Percentiles rank a stretch among this genome's conserved stretches.
phyloP scores from a whole-genome alignment of 2,329 filamentous ascomycete species.

The Aspergillus unguis region DNA sequence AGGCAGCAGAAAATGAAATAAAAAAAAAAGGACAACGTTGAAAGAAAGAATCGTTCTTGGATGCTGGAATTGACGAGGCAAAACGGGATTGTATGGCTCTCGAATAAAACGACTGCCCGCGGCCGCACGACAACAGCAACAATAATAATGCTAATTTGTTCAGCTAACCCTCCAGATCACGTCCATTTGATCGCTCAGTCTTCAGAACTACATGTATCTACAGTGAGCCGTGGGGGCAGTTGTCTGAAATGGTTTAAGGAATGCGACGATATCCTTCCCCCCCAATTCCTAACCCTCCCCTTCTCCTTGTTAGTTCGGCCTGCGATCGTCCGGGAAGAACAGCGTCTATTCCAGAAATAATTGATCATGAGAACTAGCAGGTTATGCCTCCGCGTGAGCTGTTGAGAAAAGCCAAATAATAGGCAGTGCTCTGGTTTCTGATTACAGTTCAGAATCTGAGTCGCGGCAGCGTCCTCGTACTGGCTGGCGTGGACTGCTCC shows the following conservation, averaged over 20 bases:
- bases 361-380: not conserved
- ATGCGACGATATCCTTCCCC: conserved; percentile 1
- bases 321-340: conserved; percentile 6
- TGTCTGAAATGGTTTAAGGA: conserved; percentile 4
- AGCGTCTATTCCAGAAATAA: not conserved
- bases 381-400: not conserved
- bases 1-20: not conserved
- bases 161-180: conserved; percentile 7
- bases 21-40: not conserved
- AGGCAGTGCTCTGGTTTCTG: not conserved
- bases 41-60: not conserved
- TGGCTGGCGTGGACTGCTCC: not conserved
- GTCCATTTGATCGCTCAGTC: not conserved
- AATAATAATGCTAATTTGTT: conserved; percentile 8
- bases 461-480: not conserved
- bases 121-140: conserved; percentile 11
- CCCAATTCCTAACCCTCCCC: not conserved
- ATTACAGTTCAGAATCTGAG: not conserved
- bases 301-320: conserved; percentile 3
- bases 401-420: not conserved
- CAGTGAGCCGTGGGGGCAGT: not conserved
- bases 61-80: not conserved
- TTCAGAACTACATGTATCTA: not conserved
- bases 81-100: conserved; percentile 1
- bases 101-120: not conserved